Evolutionary conservation across 2,329 filamentous ascomycete genomes (phyloP).

Genomic region (Colletotrichum nymphaeae): DNA sequence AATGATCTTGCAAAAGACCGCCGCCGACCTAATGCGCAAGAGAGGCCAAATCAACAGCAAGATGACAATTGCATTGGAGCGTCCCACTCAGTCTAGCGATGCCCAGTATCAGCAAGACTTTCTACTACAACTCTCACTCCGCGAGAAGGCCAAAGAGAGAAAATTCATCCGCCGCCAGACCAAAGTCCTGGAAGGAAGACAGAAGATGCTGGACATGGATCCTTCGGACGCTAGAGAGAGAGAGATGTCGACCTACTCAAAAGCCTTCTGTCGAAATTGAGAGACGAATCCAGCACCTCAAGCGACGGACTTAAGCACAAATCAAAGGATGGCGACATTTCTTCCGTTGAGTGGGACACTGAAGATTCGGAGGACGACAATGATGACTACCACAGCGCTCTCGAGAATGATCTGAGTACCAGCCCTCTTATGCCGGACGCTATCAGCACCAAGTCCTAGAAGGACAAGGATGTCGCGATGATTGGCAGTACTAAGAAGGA

Average conservation of each 20-base stretch:
- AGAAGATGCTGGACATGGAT: constrained; percentile 9
- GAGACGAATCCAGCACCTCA: neutral
- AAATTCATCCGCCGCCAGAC: constrained; percentile 17
- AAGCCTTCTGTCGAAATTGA: constrained; percentile 4
- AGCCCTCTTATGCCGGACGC: neutral
- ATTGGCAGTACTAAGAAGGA: neutral
- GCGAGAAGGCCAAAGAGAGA: constrained; percentile 1
- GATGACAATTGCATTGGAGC: neutral
- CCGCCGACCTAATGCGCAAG: neutral
- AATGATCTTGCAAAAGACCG: neutral
- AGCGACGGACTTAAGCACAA: neutral
- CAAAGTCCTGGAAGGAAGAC: neutral
- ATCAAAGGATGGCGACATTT: neutral
- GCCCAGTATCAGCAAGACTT: constrained; percentile 14
- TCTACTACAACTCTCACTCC: neutral
- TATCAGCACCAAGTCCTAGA: constrained; percentile 11
- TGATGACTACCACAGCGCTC: neutral
- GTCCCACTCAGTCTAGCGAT: neutral
- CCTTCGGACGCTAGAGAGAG: constrained; percentile 13
- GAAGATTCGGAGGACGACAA: neutral
- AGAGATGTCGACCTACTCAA: constrained; percentile 9
- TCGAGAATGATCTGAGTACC: constrained; percentile 11
- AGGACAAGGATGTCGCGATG: neutral
- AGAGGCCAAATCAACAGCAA: neutral
- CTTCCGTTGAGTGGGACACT: neutral